Percentiles rank a stretch among this genome's conserved stretches.
These are phyloP conservation scores for Castanospermum australe DNA, from an alignment of 306 rosid genomes.

Conservation along the genomic window DNA sequence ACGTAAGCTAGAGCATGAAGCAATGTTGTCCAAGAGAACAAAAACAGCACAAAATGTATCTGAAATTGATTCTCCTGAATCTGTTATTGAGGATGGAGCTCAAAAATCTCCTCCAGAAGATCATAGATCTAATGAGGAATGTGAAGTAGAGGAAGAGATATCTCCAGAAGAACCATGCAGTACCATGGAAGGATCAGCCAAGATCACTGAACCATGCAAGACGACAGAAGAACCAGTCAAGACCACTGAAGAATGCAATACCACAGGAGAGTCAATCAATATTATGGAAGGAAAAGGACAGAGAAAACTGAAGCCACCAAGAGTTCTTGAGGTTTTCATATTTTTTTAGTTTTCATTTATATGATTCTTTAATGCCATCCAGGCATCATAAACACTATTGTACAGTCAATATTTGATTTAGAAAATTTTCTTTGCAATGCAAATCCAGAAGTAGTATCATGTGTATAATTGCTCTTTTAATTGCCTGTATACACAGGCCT, in stretches of 20 bases:
- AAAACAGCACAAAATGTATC: slow-evolving; percentile 42
- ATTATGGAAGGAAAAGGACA: slow-evolving; percentile 55
- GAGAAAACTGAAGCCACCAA: slow-evolving; percentile 65
- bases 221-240: too few relatives aligned
- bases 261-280: slow-evolving; percentile 36
- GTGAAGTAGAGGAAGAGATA: slow-evolving; percentile 42
- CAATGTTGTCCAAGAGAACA: slow-evolving; percentile 50
- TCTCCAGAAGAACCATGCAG: too few relatives aligned
- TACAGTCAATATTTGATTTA: slow-evolving; percentile 1
- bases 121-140: slow-evolving; percentile 50
- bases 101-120: slow-evolving; percentile 38
- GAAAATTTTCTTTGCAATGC: not conserved
- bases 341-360: not conserved
- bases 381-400: not conserved
- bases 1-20: slow-evolving; percentile 73
- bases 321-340: slow-evolving; percentile 81
- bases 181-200: too few relatives aligned
- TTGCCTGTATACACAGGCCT: slow-evolving; percentile 57
- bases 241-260: slow-evolving; percentile 39
- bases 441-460: not conserved
- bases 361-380: not conserved
- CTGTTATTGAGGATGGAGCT: slow-evolving; percentile 46
- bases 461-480: slow-evolving; percentile 11
- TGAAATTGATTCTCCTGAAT: slow-evolving; percentile 48
- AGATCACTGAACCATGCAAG: too few relatives aligned